phyloP scores from a whole-genome alignment of 2,329 filamentous ascomycete species.

The Diaporthe helianthi region DNA sequence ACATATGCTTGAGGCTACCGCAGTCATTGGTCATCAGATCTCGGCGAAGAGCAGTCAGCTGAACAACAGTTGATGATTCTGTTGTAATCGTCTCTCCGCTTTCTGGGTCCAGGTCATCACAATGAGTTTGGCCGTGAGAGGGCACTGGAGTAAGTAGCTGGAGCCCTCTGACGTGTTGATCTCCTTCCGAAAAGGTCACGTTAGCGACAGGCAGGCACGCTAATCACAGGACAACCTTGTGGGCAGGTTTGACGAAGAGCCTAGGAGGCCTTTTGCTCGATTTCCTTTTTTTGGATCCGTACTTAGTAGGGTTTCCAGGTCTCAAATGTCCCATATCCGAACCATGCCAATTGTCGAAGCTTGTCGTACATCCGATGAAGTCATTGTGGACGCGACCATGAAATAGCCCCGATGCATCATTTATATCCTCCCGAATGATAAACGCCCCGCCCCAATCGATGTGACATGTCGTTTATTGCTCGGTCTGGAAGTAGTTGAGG shows the following conservation, averaged over 20 bases:
- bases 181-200: background rate
- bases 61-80: background rate
- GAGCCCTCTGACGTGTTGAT: too few species aligned
- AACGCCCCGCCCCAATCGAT: conserved; percentile 36
- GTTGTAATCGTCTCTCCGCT: too few species aligned
- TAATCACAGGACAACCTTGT: background rate
- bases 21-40: background rate
- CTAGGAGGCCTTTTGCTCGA: conserved; percentile 39
- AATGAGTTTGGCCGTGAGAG: background rate
- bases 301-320: conserved; percentile 46
- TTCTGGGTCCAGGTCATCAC: background rate
- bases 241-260: conserved; percentile 28
- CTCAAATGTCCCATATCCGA: conserved; percentile 45
- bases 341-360: conserved; percentile 54
- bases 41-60: background rate
- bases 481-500: conserved; percentile 99
- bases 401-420: conserved; percentile 44
- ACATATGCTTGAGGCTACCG: background rate
- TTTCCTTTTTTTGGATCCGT: conserved; percentile 46
- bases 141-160: background rate
- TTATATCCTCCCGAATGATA: conserved; percentile 43
- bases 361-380: conserved; percentile 53
- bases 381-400: conserved; percentile 45
- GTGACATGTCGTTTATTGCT: conserved; percentile 63
- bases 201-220: background rate